Evolutionary conservation across 2,329 filamentous ascomycete genomes (phyloP).

Genomic region (Aspergillus intermedius): DNA sequence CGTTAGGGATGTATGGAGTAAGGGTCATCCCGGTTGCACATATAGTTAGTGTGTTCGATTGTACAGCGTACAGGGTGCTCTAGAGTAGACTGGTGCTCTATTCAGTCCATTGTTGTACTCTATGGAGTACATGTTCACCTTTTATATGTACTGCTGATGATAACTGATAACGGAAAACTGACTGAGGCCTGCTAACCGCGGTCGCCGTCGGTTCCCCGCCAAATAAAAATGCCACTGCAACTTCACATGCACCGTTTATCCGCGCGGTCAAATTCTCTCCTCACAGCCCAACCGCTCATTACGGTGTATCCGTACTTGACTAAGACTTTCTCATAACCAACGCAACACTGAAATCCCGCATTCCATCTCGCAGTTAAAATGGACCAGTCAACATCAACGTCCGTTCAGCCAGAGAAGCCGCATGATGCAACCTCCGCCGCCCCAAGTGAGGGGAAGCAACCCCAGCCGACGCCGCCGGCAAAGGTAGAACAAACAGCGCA

Average conservation of each 20-base stretch:
- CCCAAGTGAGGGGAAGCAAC: neutral
- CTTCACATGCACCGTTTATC: conserved; percentile 18
- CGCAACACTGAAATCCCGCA: neutral
- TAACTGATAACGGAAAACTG: neutral
- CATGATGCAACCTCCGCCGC: neutral
- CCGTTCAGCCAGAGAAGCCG: neutral
- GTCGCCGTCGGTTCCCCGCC: conserved; percentile 20
- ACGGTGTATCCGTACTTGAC: neutral
- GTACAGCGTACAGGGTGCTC: too few species aligned
- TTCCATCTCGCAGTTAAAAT: neutral
- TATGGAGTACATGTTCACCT: neutral
- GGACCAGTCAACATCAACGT: neutral
- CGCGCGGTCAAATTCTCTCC: neutral
- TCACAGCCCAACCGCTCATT: neutral
- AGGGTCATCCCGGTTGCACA: too few species aligned
- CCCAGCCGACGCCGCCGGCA: neutral
- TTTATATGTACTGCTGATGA: neutral
- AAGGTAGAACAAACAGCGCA: too few species aligned
- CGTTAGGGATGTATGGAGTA: too few species aligned
- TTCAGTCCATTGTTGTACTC: too few species aligned
- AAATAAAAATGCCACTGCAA: conserved; percentile 7
- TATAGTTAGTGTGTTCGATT: too few species aligned
- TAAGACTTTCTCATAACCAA: neutral
- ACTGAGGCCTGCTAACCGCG: conserved; percentile 4
- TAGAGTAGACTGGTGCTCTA: too few species aligned